Evolutionary conservation across 192 early-diverging fungal genomes (phyloP).

Genomic region (Phycomyces blakesleeanus): DNA sequence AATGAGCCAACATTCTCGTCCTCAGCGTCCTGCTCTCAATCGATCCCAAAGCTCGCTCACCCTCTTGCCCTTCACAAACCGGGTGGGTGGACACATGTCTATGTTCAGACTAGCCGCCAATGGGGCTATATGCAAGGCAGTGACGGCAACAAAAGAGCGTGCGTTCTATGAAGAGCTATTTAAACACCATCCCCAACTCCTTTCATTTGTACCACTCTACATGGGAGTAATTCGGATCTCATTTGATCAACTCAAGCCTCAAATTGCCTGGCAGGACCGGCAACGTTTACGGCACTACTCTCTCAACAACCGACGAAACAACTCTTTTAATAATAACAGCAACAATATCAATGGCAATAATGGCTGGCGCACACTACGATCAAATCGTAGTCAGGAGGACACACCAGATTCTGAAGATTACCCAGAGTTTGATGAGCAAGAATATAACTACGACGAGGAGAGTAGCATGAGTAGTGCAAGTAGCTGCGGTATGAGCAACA

Average conservation of each 20-base stretch:
- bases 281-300: not conserved
- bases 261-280: not conserved
- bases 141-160: conserved; percentile 5
- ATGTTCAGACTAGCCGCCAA: conserved; percentile 12
- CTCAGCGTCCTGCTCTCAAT: not conserved
- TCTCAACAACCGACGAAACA: not conserved
- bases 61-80: conserved; percentile 11
- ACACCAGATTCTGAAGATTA: too few species aligned
- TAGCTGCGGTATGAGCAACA: too few species aligned
- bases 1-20: not conserved
- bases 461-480: not conserved
- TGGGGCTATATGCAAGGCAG: conserved; percentile 15
- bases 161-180: conserved; percentile 12
- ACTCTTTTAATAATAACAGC: too few species aligned
- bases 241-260: not conserved
- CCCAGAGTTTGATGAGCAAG: not conserved
- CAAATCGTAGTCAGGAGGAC: too few species aligned
- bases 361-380: too few species aligned
- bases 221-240: not conserved
- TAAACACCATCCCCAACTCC: not conserved
- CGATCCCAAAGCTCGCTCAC: not conserved
- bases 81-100: conserved; percentile 14
- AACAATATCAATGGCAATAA: too few species aligned
- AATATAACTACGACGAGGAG: not conserved
- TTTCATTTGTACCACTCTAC: not conserved